phyloP scores from a whole-genome alignment of 352 stramenopile species.

The Globisporangium middletonii region DNA sequence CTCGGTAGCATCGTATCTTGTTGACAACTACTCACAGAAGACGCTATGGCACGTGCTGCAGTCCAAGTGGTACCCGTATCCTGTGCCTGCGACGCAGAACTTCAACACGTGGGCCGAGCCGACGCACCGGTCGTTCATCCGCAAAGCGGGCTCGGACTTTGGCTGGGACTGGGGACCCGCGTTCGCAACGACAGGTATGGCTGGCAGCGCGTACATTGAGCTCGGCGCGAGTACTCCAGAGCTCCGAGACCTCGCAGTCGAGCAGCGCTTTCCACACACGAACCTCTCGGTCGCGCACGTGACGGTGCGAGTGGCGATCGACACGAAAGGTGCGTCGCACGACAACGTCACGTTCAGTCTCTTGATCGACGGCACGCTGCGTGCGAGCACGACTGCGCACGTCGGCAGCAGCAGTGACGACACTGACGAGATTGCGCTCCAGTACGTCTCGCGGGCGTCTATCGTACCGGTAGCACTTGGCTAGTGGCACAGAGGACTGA shows the following conservation, averaged over 20 bases:
- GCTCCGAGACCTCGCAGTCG: slow-evolving; percentile 36
- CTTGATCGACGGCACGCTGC: slow-evolving; percentile 32
- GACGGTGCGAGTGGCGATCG: slow-evolving; percentile 31
- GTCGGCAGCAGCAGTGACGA: slow-evolving; percentile 14
- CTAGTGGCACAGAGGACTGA: neutral
- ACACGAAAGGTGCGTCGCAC: slow-evolving; percentile 18
- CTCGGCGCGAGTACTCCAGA: slow-evolving; percentile 12
- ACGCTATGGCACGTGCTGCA: slow-evolving; percentile 8
- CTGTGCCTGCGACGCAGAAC: slow-evolving; percentile 65
- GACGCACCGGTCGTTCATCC: slow-evolving; percentile 69
- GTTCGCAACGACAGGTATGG: slow-evolving; percentile 58
- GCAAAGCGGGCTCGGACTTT: slow-evolving; percentile 85
- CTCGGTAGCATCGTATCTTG: neutral
- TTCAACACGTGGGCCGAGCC: slow-evolving; percentile 79
- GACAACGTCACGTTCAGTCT: slow-evolving; percentile 41
- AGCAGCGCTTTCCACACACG: slow-evolving; percentile 27
- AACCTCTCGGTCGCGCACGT: slow-evolving; percentile 36
- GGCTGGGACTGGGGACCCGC: slow-evolving; percentile 86
- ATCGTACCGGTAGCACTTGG: too few relatives aligned
- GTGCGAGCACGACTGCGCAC: slow-evolving; percentile 12
- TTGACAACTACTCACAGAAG: too few relatives aligned
- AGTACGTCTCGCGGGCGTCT: slow-evolving; percentile 17
- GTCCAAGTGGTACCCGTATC: slow-evolving; percentile 64
- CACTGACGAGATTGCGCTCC: slow-evolving; percentile 21
- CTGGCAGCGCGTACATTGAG: slow-evolving; percentile 45